Percentiles rank a stretch among this genome's conserved stretches.
phyloP scores from a whole-genome alignment of 768 basidiomycete genomes.

The Boletus pseudo-olivaceus region DNA sequence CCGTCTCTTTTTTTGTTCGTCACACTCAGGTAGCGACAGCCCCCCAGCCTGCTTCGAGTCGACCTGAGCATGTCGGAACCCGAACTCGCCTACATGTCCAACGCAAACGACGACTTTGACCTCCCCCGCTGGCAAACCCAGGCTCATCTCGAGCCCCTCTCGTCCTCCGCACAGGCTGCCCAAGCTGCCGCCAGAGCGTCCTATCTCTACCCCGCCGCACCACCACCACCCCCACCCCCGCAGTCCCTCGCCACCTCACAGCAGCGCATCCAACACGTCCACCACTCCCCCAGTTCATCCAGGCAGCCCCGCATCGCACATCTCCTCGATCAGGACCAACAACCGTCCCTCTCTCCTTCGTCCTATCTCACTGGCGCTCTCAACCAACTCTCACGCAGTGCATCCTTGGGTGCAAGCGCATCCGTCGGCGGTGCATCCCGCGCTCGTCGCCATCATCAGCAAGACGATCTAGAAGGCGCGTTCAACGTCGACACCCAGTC shows the following conservation, averaged over 20 bases:
- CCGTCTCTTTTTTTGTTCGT: neutral
- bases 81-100: conserved; percentile 70
- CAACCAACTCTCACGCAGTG: conserved; percentile 59
- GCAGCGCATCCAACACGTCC: conserved; percentile 48
- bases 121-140: conserved; percentile 56
- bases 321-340: conserved; percentile 63
- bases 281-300: conserved; percentile 43
- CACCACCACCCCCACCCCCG: conserved; percentile 49
- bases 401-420: conserved; percentile 54
- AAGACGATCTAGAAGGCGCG: conserved; percentile 63
- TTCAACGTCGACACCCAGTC: conserved; percentile 36
- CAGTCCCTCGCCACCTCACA: conserved; percentile 37
- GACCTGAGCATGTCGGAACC: conserved; percentile 60
- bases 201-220: conserved; percentile 46
- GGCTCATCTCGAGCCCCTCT: conserved; percentile 41
- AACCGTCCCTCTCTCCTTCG: conserved; percentile 40
- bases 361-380: conserved; percentile 50
- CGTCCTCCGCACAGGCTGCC: conserved; percentile 62
- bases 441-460: conserved; percentile 61
- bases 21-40: neutral
- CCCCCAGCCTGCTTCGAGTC: neutral
- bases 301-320: conserved; percentile 64
- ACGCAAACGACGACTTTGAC: conserved; percentile 80
- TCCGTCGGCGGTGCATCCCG: conserved; percentile 42
- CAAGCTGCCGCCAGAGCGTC: conserved; percentile 44